Percentiles rank a stretch among this genome's conserved stretches.
Conservation (phyloP, 2,329 filamentous ascomycete genomes). For the Leptographium procerum region DNA sequence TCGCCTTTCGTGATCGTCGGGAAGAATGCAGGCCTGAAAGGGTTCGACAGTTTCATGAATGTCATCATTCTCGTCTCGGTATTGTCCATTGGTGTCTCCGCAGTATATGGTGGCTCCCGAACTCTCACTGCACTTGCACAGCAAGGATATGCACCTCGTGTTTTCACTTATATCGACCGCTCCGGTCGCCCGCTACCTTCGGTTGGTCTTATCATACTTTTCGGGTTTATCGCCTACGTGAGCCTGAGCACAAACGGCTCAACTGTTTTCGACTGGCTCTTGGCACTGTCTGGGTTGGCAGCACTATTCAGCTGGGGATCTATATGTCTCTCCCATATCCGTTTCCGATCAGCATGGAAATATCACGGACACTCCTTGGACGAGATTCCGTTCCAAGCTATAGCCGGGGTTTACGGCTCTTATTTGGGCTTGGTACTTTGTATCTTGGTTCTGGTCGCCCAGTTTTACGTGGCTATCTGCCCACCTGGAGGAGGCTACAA, state of each 20-base stretch:
- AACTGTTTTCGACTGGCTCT: conserved; percentile 53
- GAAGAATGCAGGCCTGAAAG: conserved; percentile 37
- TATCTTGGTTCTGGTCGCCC: conserved; percentile 42
- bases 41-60: conserved; percentile 47
- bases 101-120: conserved; percentile 47
- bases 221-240: conserved; percentile 40
- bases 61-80: conserved; percentile 47
- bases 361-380: conserved; percentile 49
- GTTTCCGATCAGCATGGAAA: conserved; percentile 55
- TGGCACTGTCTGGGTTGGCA: conserved; percentile 52
- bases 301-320: conserved; percentile 60
- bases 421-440: conserved; percentile 51
- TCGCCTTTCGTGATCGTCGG: conserved; percentile 50
- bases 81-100: conserved; percentile 46
- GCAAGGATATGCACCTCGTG: conserved; percentile 44
- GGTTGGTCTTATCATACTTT: conserved; percentile 32
- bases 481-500: conserved; percentile 19
- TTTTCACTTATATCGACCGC: conserved; percentile 47
- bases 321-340: conserved; percentile 57
- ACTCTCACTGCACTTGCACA: conserved; percentile 48
- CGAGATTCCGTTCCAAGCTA: conserved; percentile 55
- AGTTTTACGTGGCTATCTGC: conserved; percentile 34
- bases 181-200: conserved; percentile 43
- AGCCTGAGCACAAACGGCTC: conserved; percentile 31
- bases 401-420: conserved; percentile 51